phyloP scores from a whole-genome alignment of 768 basidiomycete species.

The Russula foetens region DNA sequence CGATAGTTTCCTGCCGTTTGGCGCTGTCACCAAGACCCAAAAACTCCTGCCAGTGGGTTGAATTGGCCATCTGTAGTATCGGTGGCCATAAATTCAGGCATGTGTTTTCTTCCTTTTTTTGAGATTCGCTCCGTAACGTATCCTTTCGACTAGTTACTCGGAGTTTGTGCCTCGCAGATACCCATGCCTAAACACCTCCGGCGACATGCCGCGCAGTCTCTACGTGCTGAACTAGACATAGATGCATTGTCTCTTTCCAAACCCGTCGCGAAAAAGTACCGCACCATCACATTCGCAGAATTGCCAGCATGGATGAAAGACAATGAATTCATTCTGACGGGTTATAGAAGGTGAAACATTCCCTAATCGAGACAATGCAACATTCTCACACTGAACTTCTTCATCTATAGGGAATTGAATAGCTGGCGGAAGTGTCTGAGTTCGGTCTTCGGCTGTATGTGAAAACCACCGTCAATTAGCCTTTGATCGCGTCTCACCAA shows the following conservation, averaged over 20 bases:
- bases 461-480: background rate
- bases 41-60: no score
- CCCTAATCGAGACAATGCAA: background rate
- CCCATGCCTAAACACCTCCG: slow-evolving; percentile 3
- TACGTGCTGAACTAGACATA: background rate
- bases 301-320: slow-evolving; percentile 64
- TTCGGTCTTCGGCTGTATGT: slow-evolving; percentile 64
- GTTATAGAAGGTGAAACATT: slow-evolving; percentile 53
- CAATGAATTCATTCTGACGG: slow-evolving; percentile 63
- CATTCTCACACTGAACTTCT: background rate
- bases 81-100: no score
- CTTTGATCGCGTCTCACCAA: slow-evolving; percentile 2
- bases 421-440: slow-evolving; percentile 53
- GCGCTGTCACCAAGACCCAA: no score
- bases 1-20: background rate
- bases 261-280: background rate
- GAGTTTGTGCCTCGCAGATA: background rate
- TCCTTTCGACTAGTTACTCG: background rate
- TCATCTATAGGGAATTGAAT: slow-evolving; percentile 41
- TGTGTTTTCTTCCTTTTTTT: no score
- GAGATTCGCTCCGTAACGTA: no score
- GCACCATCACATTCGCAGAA: slow-evolving; percentile 45
- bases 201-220: background rate
- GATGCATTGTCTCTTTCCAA: background rate
- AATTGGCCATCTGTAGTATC: no score